These are phyloP conservation scores for Rutstroemia sp. DNA, from an alignment of 2,329 filamentous ascomycete genomes.

Conservation along the genomic window DNA sequence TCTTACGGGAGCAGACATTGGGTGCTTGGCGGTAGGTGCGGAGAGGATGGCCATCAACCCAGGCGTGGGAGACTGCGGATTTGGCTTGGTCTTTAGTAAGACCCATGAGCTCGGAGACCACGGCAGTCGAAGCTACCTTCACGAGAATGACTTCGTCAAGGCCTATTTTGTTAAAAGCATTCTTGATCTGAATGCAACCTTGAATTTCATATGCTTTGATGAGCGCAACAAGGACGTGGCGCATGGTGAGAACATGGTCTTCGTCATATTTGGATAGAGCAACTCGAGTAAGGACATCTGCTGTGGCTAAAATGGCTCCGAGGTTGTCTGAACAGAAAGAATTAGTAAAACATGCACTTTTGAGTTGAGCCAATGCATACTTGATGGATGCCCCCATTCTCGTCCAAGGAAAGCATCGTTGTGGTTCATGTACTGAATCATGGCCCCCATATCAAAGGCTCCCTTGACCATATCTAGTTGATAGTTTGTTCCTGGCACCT, in stretches of 20 bases:
- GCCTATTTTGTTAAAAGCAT: conserved; percentile 34
- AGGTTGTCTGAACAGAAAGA: conserved; percentile 30
- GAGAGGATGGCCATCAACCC: conserved; percentile 33
- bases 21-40: conserved; percentile 29
- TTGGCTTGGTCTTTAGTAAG: conserved; percentile 29
- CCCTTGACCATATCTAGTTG: conserved; percentile 33
- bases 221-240: conserved; percentile 28
- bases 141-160: conserved; percentile 37
- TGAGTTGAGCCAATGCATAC: conserved; percentile 7
- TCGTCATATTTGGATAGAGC: not conserved
- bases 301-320: conserved; percentile 31
- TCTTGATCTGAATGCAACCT: conserved; percentile 31
- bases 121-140: conserved; percentile 34
- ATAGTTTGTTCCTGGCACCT: conserved; percentile 32
- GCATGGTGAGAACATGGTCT: conserved; percentile 26
- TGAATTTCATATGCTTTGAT: conserved; percentile 39
- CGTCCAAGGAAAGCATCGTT: conserved; percentile 34
- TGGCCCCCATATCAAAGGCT: conserved; percentile 32
- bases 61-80: conserved; percentile 33
- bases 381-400: conserved; percentile 38
- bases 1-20: conserved; percentile 34
- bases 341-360: not conserved
- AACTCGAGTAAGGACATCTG: conserved; percentile 21
- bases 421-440: conserved; percentile 36
- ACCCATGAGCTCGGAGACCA: conserved; percentile 33